Evolutionary conservation across 1,284 basidiomycete genomes (phyloP).

Genomic region (Chalciporus piperatoides): DNA sequence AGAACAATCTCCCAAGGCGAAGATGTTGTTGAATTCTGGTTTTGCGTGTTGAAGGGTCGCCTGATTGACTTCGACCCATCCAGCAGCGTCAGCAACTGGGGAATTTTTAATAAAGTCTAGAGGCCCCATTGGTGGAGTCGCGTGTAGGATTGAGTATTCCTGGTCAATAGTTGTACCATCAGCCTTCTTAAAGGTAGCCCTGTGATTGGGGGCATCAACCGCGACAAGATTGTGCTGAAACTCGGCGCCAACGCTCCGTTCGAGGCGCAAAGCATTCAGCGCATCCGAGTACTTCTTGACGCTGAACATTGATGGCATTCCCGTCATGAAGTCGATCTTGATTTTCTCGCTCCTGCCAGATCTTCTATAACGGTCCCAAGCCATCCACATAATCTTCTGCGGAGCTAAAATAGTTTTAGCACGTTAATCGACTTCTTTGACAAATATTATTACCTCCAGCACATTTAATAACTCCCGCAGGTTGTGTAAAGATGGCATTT

Average conservation of each 20-base stretch:
- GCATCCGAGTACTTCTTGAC: constrained; percentile 90
- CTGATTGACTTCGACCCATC: constrained; percentile 87
- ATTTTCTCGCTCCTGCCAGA: constrained; percentile 59
- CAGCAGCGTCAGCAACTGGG: constrained; percentile 74
- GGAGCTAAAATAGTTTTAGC: constrained; percentile 52
- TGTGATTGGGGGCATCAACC: constrained; percentile 65
- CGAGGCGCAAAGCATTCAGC: constrained; percentile 71
- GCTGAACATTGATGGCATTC: constrained; percentile 91
- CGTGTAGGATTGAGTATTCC: constrained; percentile 86
- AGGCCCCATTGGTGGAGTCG: constrained; percentile 89
- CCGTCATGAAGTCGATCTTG: constrained; percentile 85
- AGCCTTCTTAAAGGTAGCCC: constrained; percentile 80
- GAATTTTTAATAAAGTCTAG: constrained; percentile 78
- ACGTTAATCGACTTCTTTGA: neutral
- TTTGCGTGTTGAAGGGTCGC: constrained; percentile 83
- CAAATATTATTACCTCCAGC: constrained; percentile 66
- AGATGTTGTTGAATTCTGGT: constrained; percentile 77
- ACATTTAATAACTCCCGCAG: constrained; percentile 92
- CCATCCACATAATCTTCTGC: constrained; percentile 96
- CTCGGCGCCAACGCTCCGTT: constrained; percentile 76
- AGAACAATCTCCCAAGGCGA: constrained; percentile 87
- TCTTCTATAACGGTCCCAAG: constrained; percentile 70
- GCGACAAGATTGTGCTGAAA: constrained; percentile 86
- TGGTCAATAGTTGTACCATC: constrained; percentile 66
- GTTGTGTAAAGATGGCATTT: constrained; percentile 94